These are phyloP conservation scores for Xanthoconium stramineum DNA, from an alignment of 768 basidiomycete genomes.

Conservation along the genomic window DNA sequence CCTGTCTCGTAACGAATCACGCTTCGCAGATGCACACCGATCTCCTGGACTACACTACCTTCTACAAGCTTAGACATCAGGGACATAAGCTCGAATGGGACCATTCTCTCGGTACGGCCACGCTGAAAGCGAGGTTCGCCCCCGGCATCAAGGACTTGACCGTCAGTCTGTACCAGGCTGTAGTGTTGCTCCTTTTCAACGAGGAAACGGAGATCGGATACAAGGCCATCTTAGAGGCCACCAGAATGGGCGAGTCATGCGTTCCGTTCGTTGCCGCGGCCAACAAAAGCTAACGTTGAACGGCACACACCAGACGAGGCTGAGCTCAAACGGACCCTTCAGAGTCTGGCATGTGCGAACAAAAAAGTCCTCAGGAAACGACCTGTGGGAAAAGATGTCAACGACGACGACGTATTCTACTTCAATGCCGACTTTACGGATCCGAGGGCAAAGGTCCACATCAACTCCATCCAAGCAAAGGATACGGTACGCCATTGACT, in stretches of 20 bases:
- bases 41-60: conserved; percentile 56
- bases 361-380: conserved; percentile 83
- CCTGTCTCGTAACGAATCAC: conserved; percentile 4
- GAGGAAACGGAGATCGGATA: conserved; percentile 57
- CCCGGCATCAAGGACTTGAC: conserved; percentile 78
- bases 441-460: conserved; percentile 74
- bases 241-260: conserved; percentile 62
- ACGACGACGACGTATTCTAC: conserved; percentile 69
- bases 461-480: conserved; percentile 94
- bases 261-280: not conserved
- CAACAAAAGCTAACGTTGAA: not conserved
- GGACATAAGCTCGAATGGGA: conserved; percentile 81
- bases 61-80: conserved; percentile 78
- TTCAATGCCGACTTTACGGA: conserved; percentile 86
- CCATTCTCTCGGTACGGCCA: conserved; percentile 81
- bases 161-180: conserved; percentile 86
- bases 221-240: conserved; percentile 62
- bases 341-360: conserved; percentile 89
- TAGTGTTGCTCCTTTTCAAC: conserved; percentile 88
- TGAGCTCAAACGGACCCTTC: conserved; percentile 80
- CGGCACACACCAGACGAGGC: conserved; percentile 47
- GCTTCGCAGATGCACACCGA: conserved; percentile 66
- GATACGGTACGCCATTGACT: conserved; percentile 63
- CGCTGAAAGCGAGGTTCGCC: conserved; percentile 66
- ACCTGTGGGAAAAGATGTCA: conserved; percentile 75